These are phyloP conservation scores for Moniliophthora roreri DNA, from an alignment of 1,284 basidiomycete genomes.

Conservation along the genomic window DNA sequence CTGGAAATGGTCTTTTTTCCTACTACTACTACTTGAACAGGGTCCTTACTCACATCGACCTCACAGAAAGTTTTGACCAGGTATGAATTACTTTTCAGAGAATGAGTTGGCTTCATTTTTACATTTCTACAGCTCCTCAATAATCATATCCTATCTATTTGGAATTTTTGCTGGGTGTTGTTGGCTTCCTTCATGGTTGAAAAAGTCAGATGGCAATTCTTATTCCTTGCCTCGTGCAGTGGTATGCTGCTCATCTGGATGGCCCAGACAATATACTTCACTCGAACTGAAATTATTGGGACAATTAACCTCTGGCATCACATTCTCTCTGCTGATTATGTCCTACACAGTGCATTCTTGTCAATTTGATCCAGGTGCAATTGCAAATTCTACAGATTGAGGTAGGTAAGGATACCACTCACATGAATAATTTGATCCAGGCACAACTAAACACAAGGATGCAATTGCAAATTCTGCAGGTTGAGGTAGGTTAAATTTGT, in stretches of 20 bases:
- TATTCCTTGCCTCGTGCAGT: conserved; percentile 61
- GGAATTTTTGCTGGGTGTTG: conserved; percentile 69
- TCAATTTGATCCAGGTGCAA: too few relatives aligned
- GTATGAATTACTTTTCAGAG: conserved; percentile 18
- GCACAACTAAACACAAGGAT: too few relatives aligned
- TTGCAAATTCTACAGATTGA: too few relatives aligned
- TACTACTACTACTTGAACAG: conserved; percentile 79
- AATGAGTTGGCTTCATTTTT: not conserved
- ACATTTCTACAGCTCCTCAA: conserved; percentile 49
- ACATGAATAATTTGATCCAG: too few relatives aligned
- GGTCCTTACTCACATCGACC: conserved; percentile 71
- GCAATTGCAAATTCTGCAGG: too few relatives aligned
- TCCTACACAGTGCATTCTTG: conserved; percentile 56
- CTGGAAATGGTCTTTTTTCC: conserved; percentile 73
- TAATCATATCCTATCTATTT: conserved; percentile 75
- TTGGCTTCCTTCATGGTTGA: conserved; percentile 59
- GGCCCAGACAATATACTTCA: conserved; percentile 71
- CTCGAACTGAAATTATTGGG: conserved; percentile 50
- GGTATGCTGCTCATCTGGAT: conserved; percentile 74
- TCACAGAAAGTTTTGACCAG: conserved; percentile 60
- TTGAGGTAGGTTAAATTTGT: too few relatives aligned
- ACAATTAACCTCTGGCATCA: conserved; percentile 42
- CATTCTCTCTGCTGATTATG: conserved; percentile 74
- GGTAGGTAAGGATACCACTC: too few relatives aligned
- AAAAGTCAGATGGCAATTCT: conserved; percentile 55